These are phyloP conservation scores for Sphagnum magellanicum DNA, from an alignment of 228 moss, liverwort and hornwort species.

Conservation along the genomic window DNA sequence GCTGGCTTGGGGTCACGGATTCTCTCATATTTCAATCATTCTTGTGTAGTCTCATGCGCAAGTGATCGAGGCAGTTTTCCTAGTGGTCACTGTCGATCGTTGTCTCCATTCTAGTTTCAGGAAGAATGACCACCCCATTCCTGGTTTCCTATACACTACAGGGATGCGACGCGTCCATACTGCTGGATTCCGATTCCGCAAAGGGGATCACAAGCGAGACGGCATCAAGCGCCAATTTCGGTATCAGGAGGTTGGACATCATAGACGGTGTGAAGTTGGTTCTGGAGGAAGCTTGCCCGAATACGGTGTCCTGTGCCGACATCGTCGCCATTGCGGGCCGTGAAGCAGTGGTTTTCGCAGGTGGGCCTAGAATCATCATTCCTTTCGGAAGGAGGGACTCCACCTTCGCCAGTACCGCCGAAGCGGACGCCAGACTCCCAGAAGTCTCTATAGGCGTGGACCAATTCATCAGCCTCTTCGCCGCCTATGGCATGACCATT, in stretches of 20 bases:
- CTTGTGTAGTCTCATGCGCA: too few species aligned
- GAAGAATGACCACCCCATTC: too few species aligned
- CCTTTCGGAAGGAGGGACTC: constrained; percentile 38
- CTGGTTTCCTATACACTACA: constrained; percentile 2
- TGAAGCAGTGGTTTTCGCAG: constrained; percentile 26
- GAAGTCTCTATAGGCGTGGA: constrained; percentile 20
- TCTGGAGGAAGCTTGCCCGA: constrained; percentile 28
- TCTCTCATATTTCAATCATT: not conserved
- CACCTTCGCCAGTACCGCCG: constrained; percentile 19
- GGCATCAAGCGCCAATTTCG: constrained; percentile 23
- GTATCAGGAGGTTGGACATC: constrained; percentile 19
- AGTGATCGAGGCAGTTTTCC: too few species aligned
- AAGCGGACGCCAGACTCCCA: constrained; percentile 36
- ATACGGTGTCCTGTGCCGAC: constrained; percentile 37
- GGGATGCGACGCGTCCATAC: constrained; percentile 46
- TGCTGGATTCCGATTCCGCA: constrained; percentile 18
- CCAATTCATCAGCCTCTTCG: constrained; percentile 17
- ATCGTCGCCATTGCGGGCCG: constrained; percentile 39
- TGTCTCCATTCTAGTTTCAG: too few species aligned
- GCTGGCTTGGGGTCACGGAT: not conserved
- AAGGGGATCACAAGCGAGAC: constrained; percentile 12
- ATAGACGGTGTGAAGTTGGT: constrained; percentile 31
- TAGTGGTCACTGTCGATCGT: too few species aligned
- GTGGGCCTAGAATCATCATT: constrained; percentile 38
- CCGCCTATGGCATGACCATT: constrained; percentile 31